These are phyloP conservation scores for Xylariaceae sp. DNA, from an alignment of 2,329 filamentous ascomycete species.

Conservation along the genomic window DNA sequence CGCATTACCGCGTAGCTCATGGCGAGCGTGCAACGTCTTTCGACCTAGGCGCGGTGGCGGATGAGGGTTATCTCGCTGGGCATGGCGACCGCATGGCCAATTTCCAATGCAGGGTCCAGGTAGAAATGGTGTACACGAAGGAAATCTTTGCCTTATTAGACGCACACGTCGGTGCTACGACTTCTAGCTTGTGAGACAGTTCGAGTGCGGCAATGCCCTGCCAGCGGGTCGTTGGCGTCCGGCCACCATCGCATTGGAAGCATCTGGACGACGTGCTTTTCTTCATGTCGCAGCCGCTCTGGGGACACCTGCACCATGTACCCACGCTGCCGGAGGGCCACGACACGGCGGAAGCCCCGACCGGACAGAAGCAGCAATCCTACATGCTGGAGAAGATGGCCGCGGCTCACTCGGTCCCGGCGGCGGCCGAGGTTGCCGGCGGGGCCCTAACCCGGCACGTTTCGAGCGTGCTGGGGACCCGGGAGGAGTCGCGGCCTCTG, in stretches of 20 bases:
- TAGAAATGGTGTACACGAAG: background rate
- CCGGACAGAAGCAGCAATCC: too few species aligned
- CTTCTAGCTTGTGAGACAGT: background rate
- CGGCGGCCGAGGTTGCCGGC: too few species aligned
- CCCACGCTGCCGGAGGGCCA: too few species aligned
- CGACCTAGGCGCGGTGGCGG: constrained; percentile 37
- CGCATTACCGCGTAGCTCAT: constrained; percentile 31
- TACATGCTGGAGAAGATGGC: too few species aligned
- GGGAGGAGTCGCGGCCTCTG: too few species aligned
- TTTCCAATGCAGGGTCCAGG: too few species aligned
- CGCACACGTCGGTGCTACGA: constrained; percentile 3
- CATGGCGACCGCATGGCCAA: too few species aligned
- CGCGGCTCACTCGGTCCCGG: too few species aligned
- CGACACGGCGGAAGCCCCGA: too few species aligned
- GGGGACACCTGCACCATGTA: constrained; percentile 18
- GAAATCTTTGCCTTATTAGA: constrained; percentile 5
- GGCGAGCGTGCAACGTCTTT: constrained; percentile 34
- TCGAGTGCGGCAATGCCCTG: too few species aligned
- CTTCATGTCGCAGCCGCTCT: constrained; percentile 14
- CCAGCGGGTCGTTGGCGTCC: constrained; percentile 3
- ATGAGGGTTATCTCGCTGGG: constrained; percentile 27
- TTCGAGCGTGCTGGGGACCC: too few species aligned
- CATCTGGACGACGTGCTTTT: background rate
- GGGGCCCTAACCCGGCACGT: too few species aligned
- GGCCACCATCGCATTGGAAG: constrained; percentile 4